phyloP scores from a whole-genome alignment of 1,284 basidiomycete genomes.

The Bjerkandera adusta region DNA sequence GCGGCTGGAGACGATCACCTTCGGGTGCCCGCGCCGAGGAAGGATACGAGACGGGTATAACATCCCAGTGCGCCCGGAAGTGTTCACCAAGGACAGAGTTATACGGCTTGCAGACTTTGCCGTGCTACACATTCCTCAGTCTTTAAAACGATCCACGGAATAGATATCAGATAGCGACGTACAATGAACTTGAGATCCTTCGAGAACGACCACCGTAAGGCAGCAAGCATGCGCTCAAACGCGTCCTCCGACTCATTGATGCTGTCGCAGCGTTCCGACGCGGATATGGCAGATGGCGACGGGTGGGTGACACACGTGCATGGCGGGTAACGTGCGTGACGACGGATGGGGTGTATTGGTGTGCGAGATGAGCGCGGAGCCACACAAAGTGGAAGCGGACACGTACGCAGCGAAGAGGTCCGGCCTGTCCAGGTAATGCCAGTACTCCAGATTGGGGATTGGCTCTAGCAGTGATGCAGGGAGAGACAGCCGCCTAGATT shows the following conservation, averaged over 20 bases:
- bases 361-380: not conserved
- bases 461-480: constrained; percentile 90
- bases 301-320: too few relatives aligned
- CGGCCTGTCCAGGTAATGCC: constrained; percentile 92
- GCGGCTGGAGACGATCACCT: constrained; percentile 29
- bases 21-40: constrained; percentile 37
- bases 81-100: constrained; percentile 93
- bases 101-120: constrained; percentile 94
- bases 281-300: too few relatives aligned
- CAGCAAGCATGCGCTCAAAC: constrained; percentile 90
- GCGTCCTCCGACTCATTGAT: constrained; percentile 91
- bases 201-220: constrained; percentile 85
- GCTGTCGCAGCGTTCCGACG: too few relatives aligned
- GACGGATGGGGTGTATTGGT: not conserved
- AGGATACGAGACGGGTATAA: constrained; percentile 58
- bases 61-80: constrained; percentile 86
- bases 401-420: constrained; percentile 89
- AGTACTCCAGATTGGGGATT: constrained; percentile 92
- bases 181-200: constrained; percentile 96
- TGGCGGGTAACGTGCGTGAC: constrained; percentile 1
- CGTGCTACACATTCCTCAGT: constrained; percentile 49
- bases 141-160: not conserved
- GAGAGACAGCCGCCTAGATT: constrained; percentile 78
- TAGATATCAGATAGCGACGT: constrained; percentile 31
- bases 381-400: not conserved